Base-by-base conservation (phyloP, 208 protist species). In the Strigomonas culicis region DNA sequence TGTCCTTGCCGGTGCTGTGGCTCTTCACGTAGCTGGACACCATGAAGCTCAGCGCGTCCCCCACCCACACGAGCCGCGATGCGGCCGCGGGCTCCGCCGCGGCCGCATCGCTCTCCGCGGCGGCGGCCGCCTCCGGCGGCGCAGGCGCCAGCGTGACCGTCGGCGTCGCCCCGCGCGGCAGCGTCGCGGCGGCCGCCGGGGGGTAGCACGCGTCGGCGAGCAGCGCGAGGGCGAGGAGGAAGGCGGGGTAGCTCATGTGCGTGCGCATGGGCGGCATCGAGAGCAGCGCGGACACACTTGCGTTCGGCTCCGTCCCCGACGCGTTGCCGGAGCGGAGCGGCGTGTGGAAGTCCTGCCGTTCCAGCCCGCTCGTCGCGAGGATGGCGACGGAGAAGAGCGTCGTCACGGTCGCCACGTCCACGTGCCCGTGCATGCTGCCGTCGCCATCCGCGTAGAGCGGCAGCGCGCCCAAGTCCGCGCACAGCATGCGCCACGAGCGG, bases 401-500 rank as follows among this genome's bases (percentile, higher is more conserved):
- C 41, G 83, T 86, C 21, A 83, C 46, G n/a, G 74, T 66, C 53
- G 86, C 80, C 55, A 93, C 59, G 47, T 81, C 78, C 2, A 90
- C 19, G 21, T 66, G 52, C 0, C 13, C 17, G 19, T 27, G 41
- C 22, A 60, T 36, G 24, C 32, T 25, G 25, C 61, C 36, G 19
- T 61, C 71, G 32, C 53, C 59, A 8, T 74, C 55, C 21, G 22
- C 41, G 13, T 66, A 50, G 25, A 84, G 43, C 17, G 57, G 64
- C 17, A 93, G 65, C 25, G 93, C 61, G 4, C 74, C 72, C 24
- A 92, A 31, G 27, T 95, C 90, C 13, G 72, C 70, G 64, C 82
- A 93, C 15, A 95, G 69, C 21, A 93, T 25, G 10, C 90, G 79
- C 86, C 90, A 95, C 59, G 75, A 70, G 28, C 79, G 74, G 31